Evolutionary conservation across 768 basidiomycete genomes (phyloP), one percentile per base, ranked within the genome.

Genomic region (Naematelia encephala): DNA sequence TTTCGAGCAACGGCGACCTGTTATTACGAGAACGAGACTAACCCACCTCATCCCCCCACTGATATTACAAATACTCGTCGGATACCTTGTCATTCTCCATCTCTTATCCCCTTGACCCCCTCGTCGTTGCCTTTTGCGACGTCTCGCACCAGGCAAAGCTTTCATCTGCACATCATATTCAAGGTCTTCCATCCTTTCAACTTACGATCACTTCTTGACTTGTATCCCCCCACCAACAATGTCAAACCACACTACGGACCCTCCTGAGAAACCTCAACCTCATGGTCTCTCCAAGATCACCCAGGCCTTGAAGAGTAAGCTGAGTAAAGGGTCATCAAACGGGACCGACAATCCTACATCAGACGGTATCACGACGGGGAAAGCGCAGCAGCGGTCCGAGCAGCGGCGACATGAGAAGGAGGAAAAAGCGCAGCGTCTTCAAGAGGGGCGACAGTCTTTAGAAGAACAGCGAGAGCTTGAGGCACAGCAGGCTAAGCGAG

Each of bases 331-430:
- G 34, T 39, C 34, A 16, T 28, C 50, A 25, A 10, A 27, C 46
- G 8, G 10, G 10, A 8, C 23, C 19, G 50, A 51, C 50, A 11
- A 39, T 19, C 12, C n/a, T 5, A 21, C 19, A 5, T 10, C 46
- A 8, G 46, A 47, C 8, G 46, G 19, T 5, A 21, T 19, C 19
- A 8, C 46, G 55, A 46, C 47, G 47, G 4, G 46, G 50, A 22
- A 52, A 16, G 34, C 34, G 16, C 34, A 39, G 34, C 34, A 91
- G 73, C 88, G 85, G 67, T 87, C 85, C 8, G 87, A 86, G 12
- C 87, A 85, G 67, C 84, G 87, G 62, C 80, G 85, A 43, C 87
- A 88, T 61, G 80, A 84, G 42, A 86, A 85, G 25, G 82, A 83
- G 39, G 83, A 85, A 61, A 81, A 84, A 62, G 84, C 84, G 34